Conservation (phyloP, 2,329 filamentous ascomycete species). For the Pseudocercospora musae region DNA sequence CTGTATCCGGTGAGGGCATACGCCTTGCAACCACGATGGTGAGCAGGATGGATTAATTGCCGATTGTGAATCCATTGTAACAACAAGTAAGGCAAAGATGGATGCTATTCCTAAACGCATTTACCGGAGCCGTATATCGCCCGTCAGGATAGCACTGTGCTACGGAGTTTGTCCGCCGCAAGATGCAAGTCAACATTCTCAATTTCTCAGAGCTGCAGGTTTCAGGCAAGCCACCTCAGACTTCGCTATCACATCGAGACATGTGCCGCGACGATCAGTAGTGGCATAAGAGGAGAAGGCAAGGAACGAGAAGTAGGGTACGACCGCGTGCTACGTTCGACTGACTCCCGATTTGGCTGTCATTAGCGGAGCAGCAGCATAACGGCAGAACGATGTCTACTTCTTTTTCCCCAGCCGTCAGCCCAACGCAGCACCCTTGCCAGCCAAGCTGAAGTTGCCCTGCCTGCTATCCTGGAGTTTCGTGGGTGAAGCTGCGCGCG, state of each 20-base stretch:
- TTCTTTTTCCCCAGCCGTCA: not conserved
- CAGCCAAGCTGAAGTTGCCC: not conserved
- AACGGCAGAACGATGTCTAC: not conserved
- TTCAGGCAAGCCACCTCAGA: not conserved
- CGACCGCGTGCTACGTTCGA: not conserved
- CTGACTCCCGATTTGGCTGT: not conserved
- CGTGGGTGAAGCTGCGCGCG: not conserved
- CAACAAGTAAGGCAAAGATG: not conserved
- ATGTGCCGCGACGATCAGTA: not conserved
- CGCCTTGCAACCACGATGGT: constrained; percentile 59
- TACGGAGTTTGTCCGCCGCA: not conserved
- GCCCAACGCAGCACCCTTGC: not conserved
- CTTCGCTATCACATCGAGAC: not conserved
- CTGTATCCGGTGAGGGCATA: constrained; percentile 76
- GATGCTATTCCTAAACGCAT: not conserved
- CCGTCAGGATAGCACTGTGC: not conserved
- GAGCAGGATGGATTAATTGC: not conserved
- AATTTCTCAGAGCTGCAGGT: not conserved
- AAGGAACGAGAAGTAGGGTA: not conserved
- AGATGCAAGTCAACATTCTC: not conserved
- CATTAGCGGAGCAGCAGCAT: not conserved
- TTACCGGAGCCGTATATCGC: not conserved
- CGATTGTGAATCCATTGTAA: not conserved
- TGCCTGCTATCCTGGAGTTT: not conserved
- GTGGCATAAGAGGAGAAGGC: too few species aligned